Base-by-base conservation (phyloP, 345 rosid species). In the Rubroshorea leprosula region DNA sequence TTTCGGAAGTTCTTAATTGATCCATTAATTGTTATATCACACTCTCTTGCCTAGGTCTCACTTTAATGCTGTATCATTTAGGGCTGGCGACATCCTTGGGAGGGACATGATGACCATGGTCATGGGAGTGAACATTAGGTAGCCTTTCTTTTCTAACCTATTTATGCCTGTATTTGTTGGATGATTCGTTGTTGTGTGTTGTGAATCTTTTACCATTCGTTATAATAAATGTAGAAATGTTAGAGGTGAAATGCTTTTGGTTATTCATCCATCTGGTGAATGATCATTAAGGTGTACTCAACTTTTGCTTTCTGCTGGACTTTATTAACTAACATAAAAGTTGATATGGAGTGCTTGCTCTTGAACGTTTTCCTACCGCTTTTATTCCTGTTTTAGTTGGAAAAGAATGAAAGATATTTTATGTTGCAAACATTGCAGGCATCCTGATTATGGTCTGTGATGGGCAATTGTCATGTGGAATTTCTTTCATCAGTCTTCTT, bases 81-180 rank as follows among this genome's bases (percentile, higher is more conserved):
- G 98, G 98, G 98, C 26, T 91, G 96, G 96, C 65, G 97, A 38
- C 99, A 93, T 71, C 99, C 97, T 4, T 93, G 99, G 99, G 99
- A 93, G 20, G 97, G 97, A 17, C 98, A 87, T 61, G 97, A 74
- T 58, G 97, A 82, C 74, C 90, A 62, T 21, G 90, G 89, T 60
- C 87, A 81, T 43, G 87, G 77, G 12, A 74, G 71, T 64, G 80
- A 74, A 55, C 89, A 84, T 61, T 80, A 81, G 98, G 92, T 85
- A 58, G 15, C 35, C 52, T 9, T 20, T 14, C 29, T 19, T 5
- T 45, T 14, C 0, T 10, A 7, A 6, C 19, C 39, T 6, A 4
- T 24, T 39, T 2, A 12, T 20, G 49, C 12, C 12, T 35, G 5
- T 35, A 35, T 35, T 35, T 35, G 7, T 35, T 13, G 11, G 12